Evolutionary conservation across 2,329 filamentous ascomycete genomes (phyloP).

Genomic region (Ceratocystiopsis sp.): DNA sequence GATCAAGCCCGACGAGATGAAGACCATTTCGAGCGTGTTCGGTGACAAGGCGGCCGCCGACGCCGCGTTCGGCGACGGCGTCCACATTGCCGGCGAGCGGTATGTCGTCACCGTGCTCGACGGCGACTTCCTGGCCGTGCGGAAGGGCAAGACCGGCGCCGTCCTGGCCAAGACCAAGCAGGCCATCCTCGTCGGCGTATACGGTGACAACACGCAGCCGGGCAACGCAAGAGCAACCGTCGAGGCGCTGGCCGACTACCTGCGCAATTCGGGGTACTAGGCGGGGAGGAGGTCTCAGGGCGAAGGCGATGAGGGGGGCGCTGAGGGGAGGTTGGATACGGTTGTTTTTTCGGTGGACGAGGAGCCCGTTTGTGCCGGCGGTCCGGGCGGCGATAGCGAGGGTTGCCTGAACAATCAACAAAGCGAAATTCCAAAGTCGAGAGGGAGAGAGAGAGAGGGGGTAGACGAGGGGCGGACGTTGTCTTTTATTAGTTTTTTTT

Average conservation of each 20-base stretch:
- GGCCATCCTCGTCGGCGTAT: constrained; percentile 77
- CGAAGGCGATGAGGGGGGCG: neutral
- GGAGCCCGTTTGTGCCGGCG: neutral
- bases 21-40: constrained; percentile 37
- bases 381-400: no score
- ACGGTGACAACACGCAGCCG: constrained; percentile 56
- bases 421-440: neutral
- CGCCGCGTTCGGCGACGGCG: constrained; percentile 52
- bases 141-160: constrained; percentile 55
- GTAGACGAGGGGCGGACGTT: no score
- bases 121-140: constrained; percentile 22
- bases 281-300: neutral
- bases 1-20: constrained; percentile 42
- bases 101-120: constrained; percentile 61
- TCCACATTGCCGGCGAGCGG: constrained; percentile 61
- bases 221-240: constrained; percentile 64
- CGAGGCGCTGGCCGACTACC: constrained; percentile 74
- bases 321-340: neutral
- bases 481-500: no score
- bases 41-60: constrained; percentile 32
- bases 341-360: neutral
- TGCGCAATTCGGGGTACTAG: constrained; percentile 65
- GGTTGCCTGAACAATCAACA: neutral
- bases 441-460: no score
- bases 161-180: constrained; percentile 74